Percentiles rank a stretch among this genome's conserved stretches.
These are phyloP conservation scores for Eucalyptus pumila DNA, from an alignment of 345 rosid genomes.

Conservation along the genomic window DNA sequence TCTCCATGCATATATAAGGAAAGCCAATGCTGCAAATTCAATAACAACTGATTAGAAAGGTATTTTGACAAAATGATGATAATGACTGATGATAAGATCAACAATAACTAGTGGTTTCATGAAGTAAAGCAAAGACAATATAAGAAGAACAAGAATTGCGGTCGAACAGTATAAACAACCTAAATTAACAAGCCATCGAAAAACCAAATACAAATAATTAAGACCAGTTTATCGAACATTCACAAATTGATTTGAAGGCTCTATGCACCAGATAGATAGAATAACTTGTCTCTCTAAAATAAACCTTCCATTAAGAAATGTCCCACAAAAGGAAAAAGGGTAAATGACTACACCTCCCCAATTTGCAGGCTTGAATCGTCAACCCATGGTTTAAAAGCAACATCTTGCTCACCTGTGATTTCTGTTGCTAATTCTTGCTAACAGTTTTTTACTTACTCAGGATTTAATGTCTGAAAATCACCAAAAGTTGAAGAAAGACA, in stretches of 20 bases:
- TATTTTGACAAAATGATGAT: background rate
- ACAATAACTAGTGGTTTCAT: background rate
- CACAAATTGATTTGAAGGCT: background rate
- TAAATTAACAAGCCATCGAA: background rate
- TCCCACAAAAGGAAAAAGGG: background rate
- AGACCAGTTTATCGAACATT: background rate
- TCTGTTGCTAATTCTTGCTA: background rate
- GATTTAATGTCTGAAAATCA: background rate
- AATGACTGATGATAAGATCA: background rate
- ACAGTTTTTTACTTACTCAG: background rate
- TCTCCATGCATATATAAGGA: slow-evolving; percentile 79
- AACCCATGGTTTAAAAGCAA: background rate
- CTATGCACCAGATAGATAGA: background rate
- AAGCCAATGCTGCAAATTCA: slow-evolving; percentile 48
- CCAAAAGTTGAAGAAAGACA: background rate
- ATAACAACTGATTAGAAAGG: background rate
- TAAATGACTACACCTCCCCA: background rate
- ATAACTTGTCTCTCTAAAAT: background rate
- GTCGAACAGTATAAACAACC: background rate
- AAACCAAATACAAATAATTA: background rate
- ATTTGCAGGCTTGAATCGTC: background rate
- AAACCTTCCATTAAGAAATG: background rate
- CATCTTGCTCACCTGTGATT: background rate
- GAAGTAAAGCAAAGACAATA: background rate
- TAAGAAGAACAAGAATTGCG: background rate